Percentiles rank a stretch among this genome's conserved stretches.
Conservation (phyloP, 2,329 filamentous ascomycete genomes). For the Fusarium multiceps region DNA sequence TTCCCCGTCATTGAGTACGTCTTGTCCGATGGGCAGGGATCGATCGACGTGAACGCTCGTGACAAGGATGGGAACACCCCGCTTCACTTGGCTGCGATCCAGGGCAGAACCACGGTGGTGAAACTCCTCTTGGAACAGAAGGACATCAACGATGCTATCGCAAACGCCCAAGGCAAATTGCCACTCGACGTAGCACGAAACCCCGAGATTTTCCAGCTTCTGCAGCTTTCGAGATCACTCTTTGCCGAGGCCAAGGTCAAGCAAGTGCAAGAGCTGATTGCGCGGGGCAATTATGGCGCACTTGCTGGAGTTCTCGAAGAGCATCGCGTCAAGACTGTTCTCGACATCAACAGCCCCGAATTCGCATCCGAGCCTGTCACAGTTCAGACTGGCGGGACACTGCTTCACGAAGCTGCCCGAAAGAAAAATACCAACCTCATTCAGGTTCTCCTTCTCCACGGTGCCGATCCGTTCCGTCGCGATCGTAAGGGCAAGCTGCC, state of each 20-base stretch:
- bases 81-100: constrained; percentile 84
- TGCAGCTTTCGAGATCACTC: constrained; percentile 89
- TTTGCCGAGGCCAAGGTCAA: constrained; percentile 89
- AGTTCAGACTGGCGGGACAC: constrained; percentile 84
- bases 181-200: constrained; percentile 90
- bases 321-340: constrained; percentile 81
- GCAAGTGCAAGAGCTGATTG: constrained; percentile 84
- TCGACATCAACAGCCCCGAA: constrained; percentile 94
- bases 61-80: constrained; percentile 96
- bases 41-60: constrained; percentile 85
- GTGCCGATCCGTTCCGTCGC: constrained; percentile 93
- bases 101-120: constrained; percentile 84
- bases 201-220: constrained; percentile 93
- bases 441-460: constrained; percentile 89
- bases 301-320: constrained; percentile 87
- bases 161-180: constrained; percentile 85
- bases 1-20: constrained; percentile 93
- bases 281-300: constrained; percentile 76
- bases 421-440: constrained; percentile 89
- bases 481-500: constrained; percentile 96
- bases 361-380: constrained; percentile 84
- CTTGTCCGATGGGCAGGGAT: constrained; percentile 75
- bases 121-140: constrained; percentile 84
- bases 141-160: constrained; percentile 86
- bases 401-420: constrained; percentile 92